Conservation (phyloP, 768 basidiomycete genomes). For the Lactarius sp. region DNA sequence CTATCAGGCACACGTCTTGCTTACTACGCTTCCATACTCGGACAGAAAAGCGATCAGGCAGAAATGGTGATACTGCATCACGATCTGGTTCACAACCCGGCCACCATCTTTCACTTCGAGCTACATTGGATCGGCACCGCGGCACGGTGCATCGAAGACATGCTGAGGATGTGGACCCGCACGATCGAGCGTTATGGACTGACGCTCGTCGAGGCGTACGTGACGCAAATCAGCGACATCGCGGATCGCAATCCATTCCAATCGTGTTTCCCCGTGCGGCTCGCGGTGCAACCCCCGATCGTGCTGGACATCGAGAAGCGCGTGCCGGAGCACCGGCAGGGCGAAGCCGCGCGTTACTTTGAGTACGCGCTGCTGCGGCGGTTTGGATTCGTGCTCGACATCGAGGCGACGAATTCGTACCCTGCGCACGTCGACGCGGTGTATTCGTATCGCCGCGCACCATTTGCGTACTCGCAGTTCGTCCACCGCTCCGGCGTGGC, state of each 20-base stretch:
- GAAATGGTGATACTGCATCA: slow-evolving; percentile 87
- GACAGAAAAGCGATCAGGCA: slow-evolving; percentile 79
- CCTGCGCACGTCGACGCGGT: slow-evolving; percentile 77
- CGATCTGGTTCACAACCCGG: slow-evolving; percentile 92
- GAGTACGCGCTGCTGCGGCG: slow-evolving; percentile 72
- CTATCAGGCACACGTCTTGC: not conserved
- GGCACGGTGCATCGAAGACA: slow-evolving; percentile 85
- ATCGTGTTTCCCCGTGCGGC: slow-evolving; percentile 76
- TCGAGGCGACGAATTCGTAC: slow-evolving; percentile 74
- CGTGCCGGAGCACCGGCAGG: slow-evolving; percentile 60
- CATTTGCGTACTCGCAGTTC: slow-evolving; percentile 83
- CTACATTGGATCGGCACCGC: slow-evolving; percentile 96
- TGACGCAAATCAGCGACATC: slow-evolving; percentile 86
- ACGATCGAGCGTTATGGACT: slow-evolving; percentile 86
- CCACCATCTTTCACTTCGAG: slow-evolving; percentile 95
- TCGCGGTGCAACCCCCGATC: slow-evolving; percentile 71
- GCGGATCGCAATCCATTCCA: slow-evolving; percentile 85
- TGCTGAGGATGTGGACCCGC: slow-evolving; percentile 74
- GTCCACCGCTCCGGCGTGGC: slow-evolving; percentile 87
- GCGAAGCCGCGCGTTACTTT: slow-evolving; percentile 57
- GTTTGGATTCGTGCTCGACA: slow-evolving; percentile 79
- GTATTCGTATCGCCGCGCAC: slow-evolving; percentile 82
- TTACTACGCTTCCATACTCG: slow-evolving; percentile 1
- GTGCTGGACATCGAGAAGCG: slow-evolving; percentile 62
- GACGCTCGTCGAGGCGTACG: slow-evolving; percentile 89